A percentile compares a stretch with the other conserved stretches of the same genome.
phyloP scores from a whole-genome alignment of 345 rosid genomes.

The Raphanus sativus region DNA sequence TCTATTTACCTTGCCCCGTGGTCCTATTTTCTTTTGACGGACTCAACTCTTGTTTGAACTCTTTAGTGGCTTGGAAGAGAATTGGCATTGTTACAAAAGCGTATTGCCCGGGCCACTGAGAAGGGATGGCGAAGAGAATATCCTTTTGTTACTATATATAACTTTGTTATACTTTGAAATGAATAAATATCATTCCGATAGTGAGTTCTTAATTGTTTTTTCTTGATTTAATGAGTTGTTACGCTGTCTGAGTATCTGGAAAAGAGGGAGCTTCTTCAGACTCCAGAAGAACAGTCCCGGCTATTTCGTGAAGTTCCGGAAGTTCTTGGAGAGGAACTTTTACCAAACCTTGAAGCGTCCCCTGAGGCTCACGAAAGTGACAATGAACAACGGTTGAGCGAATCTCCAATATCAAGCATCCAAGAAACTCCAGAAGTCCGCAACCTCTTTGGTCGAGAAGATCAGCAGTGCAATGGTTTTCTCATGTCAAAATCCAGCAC shows the following conservation, averaged over 20 bases:
- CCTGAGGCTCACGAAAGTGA: conserved; percentile 30
- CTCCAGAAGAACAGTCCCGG: conserved; percentile 63
- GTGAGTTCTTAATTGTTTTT: conserved; percentile 20
- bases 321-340: conserved; percentile 60
- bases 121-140: conserved; percentile 97
- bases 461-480: conserved; percentile 34
- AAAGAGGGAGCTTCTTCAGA: conserved; percentile 64
- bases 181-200: background rate
- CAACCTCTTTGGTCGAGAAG: conserved; percentile 28
- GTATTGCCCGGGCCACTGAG: conserved; percentile 73
- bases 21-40: conserved; percentile 21
- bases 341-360: conserved; percentile 36
- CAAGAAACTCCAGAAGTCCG: conserved; percentile 32
- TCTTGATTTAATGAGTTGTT: conserved; percentile 56
- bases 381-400: conserved; percentile 15
- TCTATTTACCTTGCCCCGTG: background rate
- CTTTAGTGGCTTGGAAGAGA: conserved; percentile 71
- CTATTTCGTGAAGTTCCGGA: conserved; percentile 61
- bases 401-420: conserved; percentile 35
- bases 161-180: conserved; percentile 7
- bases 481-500: conserved; percentile 30
- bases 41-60: conserved; percentile 16
- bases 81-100: conserved; percentile 55
- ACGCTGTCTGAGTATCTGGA: conserved; percentile 76
- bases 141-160: conserved; percentile 46